Conservation (phyloP, 208 protist genomes). For the Crithidia thermophila region DNA sequence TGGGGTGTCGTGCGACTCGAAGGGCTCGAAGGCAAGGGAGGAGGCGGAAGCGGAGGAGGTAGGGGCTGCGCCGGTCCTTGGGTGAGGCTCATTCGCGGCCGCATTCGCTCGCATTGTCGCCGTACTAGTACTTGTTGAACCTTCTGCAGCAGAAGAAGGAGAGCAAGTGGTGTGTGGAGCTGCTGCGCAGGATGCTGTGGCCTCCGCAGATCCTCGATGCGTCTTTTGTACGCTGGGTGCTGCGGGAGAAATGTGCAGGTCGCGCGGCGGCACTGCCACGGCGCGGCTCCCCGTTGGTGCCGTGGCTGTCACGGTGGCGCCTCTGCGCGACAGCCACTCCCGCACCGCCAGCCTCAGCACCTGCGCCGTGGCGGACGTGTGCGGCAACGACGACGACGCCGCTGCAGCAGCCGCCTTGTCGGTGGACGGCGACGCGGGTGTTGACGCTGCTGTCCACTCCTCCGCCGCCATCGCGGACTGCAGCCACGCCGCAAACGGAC, state of each 20-base stretch:
- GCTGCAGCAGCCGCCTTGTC: neutral
- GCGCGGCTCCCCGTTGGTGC: slow-evolving; percentile 43
- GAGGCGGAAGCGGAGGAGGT: neutral
- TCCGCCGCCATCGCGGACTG: slow-evolving; percentile 15
- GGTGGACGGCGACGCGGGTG: neutral
- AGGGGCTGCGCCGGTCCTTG: neutral
- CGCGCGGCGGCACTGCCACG: slow-evolving; percentile 32
- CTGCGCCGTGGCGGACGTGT: slow-evolving; percentile 3
- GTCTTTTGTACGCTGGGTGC: too few relatives aligned
- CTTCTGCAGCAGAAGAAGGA: neutral
- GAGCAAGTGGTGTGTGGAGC: neutral
- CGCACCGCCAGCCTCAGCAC: slow-evolving; percentile 33
- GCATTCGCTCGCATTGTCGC: too few relatives aligned
- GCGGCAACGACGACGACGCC: neutral
- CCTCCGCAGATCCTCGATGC: too few relatives aligned
- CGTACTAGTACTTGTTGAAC: too few relatives aligned
- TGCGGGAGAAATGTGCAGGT: slow-evolving; percentile 25
- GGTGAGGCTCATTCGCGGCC: too few relatives aligned
- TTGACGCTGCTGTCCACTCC: slow-evolving; percentile 14
- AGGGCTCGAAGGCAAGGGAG: slow-evolving; percentile 41
- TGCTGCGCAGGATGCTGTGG: too few relatives aligned
- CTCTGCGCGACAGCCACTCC: slow-evolving; percentile 45
- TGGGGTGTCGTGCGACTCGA: slow-evolving; percentile 33
- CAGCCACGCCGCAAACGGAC: slow-evolving; percentile 27
- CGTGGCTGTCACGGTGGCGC: slow-evolving; percentile 43